Base-by-base conservation (phyloP, 352 stramenopile genomes). In the Blastocystis sp. region DNA sequence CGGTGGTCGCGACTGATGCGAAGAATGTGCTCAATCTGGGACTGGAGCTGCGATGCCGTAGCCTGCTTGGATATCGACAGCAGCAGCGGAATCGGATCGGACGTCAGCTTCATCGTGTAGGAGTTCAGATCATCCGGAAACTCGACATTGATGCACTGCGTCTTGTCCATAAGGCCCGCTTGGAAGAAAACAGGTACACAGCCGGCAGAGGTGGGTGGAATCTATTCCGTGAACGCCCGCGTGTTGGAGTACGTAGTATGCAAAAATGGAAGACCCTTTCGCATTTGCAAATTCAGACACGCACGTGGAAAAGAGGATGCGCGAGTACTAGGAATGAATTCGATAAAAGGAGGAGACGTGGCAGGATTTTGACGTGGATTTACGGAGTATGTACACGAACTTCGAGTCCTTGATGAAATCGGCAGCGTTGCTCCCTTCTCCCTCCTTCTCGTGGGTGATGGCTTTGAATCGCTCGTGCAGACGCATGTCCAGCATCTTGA, bases 401-500 rank as follows among this genome's bases (percentile, higher is more conserved):
- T 62, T n/a, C n/a, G 52, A 81, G 9, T 81, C 48, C 14, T 48
- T 34, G 71, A 64, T 38, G 38, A 60, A 64, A 65, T 64, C 40
- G n/a, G 28, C 28, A 34, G 28, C 28, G 28, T 34, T 34, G 28
- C 28, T 34, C 28, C 28, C 28, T 34, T 34, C 28, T 0, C 28
- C 28, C 28, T 34, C 28, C 28, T 34, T 43, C n/a, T 60, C 43
- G 71, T 2, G 5, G 28, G 45, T 34, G 43, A 14, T 53, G 43
- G 48, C 40, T 2, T 23, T 48, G 10, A 71, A 41, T 38, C 52
- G 71, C 23, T 81, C 71, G 2, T 41, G 71, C 28, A 81, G 43
- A 11, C 71, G 71, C 71, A 81, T 81, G 7, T 81, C 71, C n/a
- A 81, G 59, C 41, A 81, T 21, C 71, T 81, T 81, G 7, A 81